Conservation (phyloP, 257 asterid genomes). For the Lycium ferocissimum region DNA sequence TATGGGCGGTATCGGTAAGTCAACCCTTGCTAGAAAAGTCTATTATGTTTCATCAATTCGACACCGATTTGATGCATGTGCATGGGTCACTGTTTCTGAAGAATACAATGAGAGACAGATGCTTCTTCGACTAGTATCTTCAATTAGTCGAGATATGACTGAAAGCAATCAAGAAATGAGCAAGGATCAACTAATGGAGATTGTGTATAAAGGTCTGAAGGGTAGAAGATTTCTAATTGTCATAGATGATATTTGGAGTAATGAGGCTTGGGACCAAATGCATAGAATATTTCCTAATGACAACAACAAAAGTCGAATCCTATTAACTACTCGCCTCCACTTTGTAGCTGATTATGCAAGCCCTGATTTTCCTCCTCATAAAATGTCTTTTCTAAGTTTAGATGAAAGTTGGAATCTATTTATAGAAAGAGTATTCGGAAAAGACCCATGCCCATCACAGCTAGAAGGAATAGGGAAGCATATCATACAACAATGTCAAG, state of each 20-base stretch:
- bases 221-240: slow-evolving; percentile 32
- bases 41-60: background rate
- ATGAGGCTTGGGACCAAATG: slow-evolving; percentile 27
- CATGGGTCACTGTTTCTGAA: slow-evolving; percentile 9
- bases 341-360: slow-evolving; percentile 20
- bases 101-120: slow-evolving; percentile 16
- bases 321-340: slow-evolving; percentile 19
- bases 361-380: background rate
- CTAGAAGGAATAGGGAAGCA: background rate
- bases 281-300: slow-evolving; percentile 28
- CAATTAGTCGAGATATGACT: background rate
- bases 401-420: slow-evolving; percentile 33
- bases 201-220: background rate
- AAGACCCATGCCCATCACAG: background rate
- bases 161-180: background rate
- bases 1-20: slow-evolving; percentile 28
- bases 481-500: too few species aligned
- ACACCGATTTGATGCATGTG: background rate
- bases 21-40: slow-evolving; percentile 14
- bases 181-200: background rate
- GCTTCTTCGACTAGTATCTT: background rate
- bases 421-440: background rate
- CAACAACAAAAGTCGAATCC: slow-evolving; percentile 28
- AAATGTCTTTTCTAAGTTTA: background rate
- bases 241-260: slow-evolving; percentile 38